phyloP scores from a whole-genome alignment of 2,329 filamentous ascomycete species.

The Trichoderma oligosporum region DNA sequence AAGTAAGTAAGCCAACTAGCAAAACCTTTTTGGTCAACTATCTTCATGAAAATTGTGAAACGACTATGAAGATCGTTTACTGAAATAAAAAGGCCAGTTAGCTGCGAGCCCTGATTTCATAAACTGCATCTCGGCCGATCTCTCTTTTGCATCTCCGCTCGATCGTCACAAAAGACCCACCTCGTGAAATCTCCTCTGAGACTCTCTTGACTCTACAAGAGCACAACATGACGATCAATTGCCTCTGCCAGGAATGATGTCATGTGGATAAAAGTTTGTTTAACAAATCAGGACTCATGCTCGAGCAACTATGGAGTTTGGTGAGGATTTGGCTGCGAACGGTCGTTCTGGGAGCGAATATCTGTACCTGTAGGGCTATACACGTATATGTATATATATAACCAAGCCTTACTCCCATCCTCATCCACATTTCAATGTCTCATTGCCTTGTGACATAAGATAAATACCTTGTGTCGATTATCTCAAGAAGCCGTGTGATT shows the following conservation, averaged over 20 bases:
- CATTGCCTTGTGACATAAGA: not conserved
- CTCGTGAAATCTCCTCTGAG: not conserved
- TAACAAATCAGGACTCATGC: constrained; percentile 1
- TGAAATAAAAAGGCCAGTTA: not conserved
- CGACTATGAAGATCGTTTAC: not conserved
- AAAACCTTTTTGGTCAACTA: not conserved
- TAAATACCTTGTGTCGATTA: not conserved
- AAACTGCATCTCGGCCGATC: not conserved
- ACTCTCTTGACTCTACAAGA: constrained; percentile 5
- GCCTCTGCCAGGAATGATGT: constrained; percentile 1
- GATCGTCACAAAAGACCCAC: constrained; percentile 6
- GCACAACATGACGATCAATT: not conserved
- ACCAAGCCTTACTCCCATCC: not conserved
- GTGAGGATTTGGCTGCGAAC: not conserved
- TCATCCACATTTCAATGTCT: not conserved
- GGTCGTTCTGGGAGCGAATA: not conserved
- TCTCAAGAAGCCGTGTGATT: constrained; percentile 2
- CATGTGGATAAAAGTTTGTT: constrained; percentile 6
- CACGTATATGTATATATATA: not conserved
- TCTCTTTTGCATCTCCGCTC: not conserved
- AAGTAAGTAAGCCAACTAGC: no score
- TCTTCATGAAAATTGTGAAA: constrained; percentile 6
- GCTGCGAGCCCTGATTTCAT: no score
- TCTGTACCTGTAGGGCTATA: not conserved
- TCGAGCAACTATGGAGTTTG: not conserved